Conservation (phyloP, 352 stramenopile species). For the Paralagenidium karlingii region DNA sequence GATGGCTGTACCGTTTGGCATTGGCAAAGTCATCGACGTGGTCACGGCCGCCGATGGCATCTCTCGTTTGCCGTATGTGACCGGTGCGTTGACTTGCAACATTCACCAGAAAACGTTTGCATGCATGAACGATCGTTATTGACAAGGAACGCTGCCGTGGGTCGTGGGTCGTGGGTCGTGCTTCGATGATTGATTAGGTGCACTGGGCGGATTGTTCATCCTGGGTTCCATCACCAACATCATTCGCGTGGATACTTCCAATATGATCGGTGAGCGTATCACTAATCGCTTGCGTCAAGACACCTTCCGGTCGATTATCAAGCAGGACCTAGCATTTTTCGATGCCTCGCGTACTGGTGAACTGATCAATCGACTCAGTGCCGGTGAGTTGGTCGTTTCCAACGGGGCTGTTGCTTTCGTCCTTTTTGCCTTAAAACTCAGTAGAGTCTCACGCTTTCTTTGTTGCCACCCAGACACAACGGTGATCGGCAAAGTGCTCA, state of each 20-base stretch:
- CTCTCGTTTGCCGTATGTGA: conserved; percentile 27
- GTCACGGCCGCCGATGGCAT: conserved; percentile 28
- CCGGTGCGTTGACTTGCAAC: too few species aligned
- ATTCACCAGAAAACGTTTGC: too few species aligned
- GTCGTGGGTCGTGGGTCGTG: too few species aligned
- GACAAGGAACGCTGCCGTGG: too few species aligned
- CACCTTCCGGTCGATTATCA: conserved; percentile 67
- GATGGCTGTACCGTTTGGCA: conserved; percentile 69
- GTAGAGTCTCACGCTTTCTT: background rate
- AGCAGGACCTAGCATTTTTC: conserved; percentile 87
- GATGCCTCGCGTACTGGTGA: conserved; percentile 83
- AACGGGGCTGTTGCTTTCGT: background rate
- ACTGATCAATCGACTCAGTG: conserved; percentile 83
- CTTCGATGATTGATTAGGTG: conserved; percentile 11
- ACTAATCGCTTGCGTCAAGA: conserved; percentile 62
- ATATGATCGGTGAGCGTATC: conserved; percentile 82
- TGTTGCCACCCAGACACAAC: conserved; percentile 85
- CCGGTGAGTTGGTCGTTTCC: conserved; percentile 7
- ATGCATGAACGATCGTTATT: too few species aligned
- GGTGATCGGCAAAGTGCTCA: conserved; percentile 88
- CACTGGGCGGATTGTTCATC: conserved; percentile 55
- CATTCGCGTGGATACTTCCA: conserved; percentile 60
- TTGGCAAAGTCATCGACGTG: conserved; percentile 73
- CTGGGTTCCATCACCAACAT: conserved; percentile 57
- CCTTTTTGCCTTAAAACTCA: background rate